Evolutionary conservation across 371 early-diverging fungal genomes (phyloP), one percentile per base, ranked within the genome.

Genomic region (Batkoa obscura): DNA sequence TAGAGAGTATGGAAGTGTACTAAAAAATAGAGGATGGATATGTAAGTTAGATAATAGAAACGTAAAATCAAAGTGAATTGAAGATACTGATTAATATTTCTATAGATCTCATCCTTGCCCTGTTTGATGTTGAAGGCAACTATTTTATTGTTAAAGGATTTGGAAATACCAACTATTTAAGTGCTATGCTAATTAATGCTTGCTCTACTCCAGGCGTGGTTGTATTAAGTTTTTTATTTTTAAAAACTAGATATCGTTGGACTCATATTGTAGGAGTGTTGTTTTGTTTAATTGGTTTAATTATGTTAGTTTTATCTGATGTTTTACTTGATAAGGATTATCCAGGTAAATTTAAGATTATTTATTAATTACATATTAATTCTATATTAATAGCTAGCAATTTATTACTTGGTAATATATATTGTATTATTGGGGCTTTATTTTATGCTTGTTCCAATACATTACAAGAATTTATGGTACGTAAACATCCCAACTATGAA

Each of bases 41-140:
- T 42, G 23, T 23, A 23, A 23, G 23, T 23, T 23, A 23, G 23
- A 23, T 23, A 23, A 23, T 23, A 23, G 23, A 23, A 23, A 23
- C 23, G 23, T 23, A 23, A 23, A 23, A 23, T 23, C 23, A 23
- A 23, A 23, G 23, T 23, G 23, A 23, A 23, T 23, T 23, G 23
- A 23, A 23, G 23, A 23, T 23, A 23, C 23, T 23, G 23, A 23
- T 23, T 23, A 23, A 23, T 23, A 23, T 23, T 23, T 23, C 23
- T 23, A 23, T 23, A 23, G 23, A 17, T 36, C 34, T 48, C 39
- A 37, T 32, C 17, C 12, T 50, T 57, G 81, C 79, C 0, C 55
- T 78, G 12, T 72, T 79, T 15, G 86, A 86, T 62, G 83, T 86
- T 4, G 84, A 86, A 61, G 86, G 78, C 63, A 86, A 86, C 56